A percentile compares a stretch with the other conserved stretches of the same genome.
Evolutionary conservation across 352 stramenopile genomes (phyloP).

Genomic region (Peronospora tabacina): DNA sequence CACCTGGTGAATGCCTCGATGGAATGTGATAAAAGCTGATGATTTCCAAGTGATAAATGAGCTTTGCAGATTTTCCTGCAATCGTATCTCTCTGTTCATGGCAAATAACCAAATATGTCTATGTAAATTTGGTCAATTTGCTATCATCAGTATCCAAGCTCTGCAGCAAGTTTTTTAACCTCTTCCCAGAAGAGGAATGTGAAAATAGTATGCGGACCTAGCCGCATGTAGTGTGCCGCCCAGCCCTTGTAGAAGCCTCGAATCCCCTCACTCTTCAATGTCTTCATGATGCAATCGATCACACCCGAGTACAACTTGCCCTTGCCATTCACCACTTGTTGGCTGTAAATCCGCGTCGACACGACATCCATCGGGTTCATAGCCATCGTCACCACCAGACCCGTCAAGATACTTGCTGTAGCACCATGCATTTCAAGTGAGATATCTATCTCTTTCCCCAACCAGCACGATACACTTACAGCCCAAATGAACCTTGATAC

Average conservation of each 20-base stretch:
- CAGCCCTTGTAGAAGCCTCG: slow-evolving; percentile 84
- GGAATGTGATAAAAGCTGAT: too few relatives aligned
- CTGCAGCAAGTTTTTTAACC: slow-evolving; percentile 57
- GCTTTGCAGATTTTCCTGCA: not conserved
- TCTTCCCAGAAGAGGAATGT: slow-evolving; percentile 86
- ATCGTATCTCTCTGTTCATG: slow-evolving; percentile 9
- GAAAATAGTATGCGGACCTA: slow-evolving; percentile 80
- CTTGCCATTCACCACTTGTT: slow-evolving; percentile 83
- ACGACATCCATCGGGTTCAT: slow-evolving; percentile 88
- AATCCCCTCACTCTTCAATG: slow-evolving; percentile 67
- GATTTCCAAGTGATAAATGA: not conserved
- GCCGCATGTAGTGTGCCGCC: slow-evolving; percentile 80
- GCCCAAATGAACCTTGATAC: slow-evolving; percentile 65
- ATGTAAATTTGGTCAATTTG: slow-evolving; percentile 10
- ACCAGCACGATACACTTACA: slow-evolving; percentile 31
- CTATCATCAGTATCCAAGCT: slow-evolving; percentile 49
- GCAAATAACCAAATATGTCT: slow-evolving; percentile 13
- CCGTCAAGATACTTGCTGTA: slow-evolving; percentile 72
- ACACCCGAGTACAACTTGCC: slow-evolving; percentile 70
- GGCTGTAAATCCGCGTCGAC: slow-evolving; percentile 81
- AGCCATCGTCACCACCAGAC: slow-evolving; percentile 68
- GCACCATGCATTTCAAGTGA: slow-evolving; percentile 4
- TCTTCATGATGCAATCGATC: slow-evolving; percentile 75
- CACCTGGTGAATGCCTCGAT: too few relatives aligned
- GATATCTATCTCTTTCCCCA: not conserved